These are phyloP conservation scores for Penicillium nordicum DNA, from an alignment of 2,329 filamentous ascomycete genomes.

Conservation along the genomic window DNA sequence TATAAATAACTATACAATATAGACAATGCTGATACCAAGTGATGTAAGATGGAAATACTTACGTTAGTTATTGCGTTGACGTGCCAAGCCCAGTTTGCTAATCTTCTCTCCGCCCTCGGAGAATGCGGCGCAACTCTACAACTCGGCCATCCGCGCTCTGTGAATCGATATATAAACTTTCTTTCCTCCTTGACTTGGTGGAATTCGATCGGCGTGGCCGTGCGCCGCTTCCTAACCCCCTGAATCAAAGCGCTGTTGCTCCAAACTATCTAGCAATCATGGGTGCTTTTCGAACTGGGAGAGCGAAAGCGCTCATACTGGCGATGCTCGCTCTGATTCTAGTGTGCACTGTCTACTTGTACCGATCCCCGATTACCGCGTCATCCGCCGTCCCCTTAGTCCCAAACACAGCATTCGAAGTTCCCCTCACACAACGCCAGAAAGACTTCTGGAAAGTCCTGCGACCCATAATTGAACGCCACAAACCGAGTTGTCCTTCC, in stretches of 20 bases:
- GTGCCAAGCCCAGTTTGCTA: constrained; percentile 6
- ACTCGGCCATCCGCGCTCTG: background rate
- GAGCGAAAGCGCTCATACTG: constrained; percentile 30
- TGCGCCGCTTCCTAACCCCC: constrained; percentile 18
- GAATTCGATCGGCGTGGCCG: constrained; percentile 18
- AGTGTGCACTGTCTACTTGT: constrained; percentile 37
- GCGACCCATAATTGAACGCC: constrained; percentile 33
- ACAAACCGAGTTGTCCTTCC: constrained; percentile 31
- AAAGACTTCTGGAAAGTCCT: constrained; percentile 39
- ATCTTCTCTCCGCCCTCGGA: constrained; percentile 7
- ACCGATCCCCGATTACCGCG: constrained; percentile 33
- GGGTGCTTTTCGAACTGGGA: constrained; percentile 28
- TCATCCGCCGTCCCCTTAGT: constrained; percentile 29
- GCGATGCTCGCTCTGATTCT: constrained; percentile 29
- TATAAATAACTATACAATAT: too few species aligned
- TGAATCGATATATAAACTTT: background rate
- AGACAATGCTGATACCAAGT: background rate
- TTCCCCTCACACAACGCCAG: constrained; percentile 35
- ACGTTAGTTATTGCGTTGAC: background rate
- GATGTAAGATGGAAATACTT: too few species aligned
- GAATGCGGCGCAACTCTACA: background rate
- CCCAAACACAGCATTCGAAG: constrained; percentile 34
- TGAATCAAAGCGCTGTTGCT: constrained; percentile 1
- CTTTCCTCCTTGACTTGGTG: background rate
- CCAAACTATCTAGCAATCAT: constrained; percentile 13